Percentiles rank a stretch among this genome's conserved stretches.
phyloP scores from a whole-genome alignment of 345 rosid genomes.

The Salix brachista region DNA sequence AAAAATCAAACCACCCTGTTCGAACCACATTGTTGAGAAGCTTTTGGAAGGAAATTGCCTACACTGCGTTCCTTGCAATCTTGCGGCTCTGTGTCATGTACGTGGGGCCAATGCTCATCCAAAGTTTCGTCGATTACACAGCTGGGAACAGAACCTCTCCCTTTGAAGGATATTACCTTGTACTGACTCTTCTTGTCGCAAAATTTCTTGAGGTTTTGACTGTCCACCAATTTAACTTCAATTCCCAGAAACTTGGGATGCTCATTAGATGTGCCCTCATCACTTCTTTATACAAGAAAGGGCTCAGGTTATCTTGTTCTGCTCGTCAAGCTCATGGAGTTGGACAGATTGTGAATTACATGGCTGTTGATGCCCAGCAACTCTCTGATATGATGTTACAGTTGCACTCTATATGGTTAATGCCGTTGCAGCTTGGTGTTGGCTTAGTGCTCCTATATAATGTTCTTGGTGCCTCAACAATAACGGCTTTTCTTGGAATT shows the following conservation, averaged over 20 bases:
- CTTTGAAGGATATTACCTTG: conserved; percentile 77
- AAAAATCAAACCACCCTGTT: conserved; percentile 60
- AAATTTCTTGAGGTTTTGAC: conserved; percentile 75
- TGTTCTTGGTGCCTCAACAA: conserved; percentile 53
- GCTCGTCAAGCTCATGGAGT: conserved; percentile 92
- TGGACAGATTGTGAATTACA: conserved; percentile 94
- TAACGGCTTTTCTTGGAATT: conserved; percentile 56
- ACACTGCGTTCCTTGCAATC: conserved; percentile 73
- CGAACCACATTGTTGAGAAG: conserved; percentile 61
- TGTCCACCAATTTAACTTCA: conserved; percentile 82
- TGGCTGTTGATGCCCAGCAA: conserved; percentile 98
- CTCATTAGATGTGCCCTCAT: conserved; percentile 79
- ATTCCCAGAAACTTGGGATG: conserved; percentile 91
- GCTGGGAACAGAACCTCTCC: conserved; percentile 72
- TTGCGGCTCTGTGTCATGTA: conserved; percentile 66
- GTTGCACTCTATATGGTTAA: conserved; percentile 88
- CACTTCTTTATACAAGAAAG: conserved; percentile 76
- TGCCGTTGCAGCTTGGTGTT: conserved; percentile 68
- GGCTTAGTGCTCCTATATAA: conserved; percentile 66
- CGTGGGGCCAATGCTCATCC: conserved; percentile 81
- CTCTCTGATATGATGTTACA: conserved; percentile 96
- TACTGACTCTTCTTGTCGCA: conserved; percentile 59
- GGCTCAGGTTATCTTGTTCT: conserved; percentile 67
- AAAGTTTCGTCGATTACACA: conserved; percentile 73
- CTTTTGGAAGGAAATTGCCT: conserved; percentile 72